phyloP scores from a whole-genome alignment of 352 stramenopile species.

The Achlya hypogyna region DNA sequence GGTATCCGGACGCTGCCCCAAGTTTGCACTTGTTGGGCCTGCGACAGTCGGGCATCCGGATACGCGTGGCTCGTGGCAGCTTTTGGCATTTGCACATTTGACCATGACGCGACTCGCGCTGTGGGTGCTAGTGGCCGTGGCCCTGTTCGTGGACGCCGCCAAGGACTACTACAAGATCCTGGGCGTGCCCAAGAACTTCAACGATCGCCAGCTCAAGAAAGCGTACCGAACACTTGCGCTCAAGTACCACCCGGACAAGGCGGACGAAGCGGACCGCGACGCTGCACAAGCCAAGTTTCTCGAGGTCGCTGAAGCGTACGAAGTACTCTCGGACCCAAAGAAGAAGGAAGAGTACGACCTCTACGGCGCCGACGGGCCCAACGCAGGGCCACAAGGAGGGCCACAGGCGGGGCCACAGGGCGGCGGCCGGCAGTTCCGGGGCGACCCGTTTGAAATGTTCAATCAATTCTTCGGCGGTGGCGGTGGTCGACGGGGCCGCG shows the following conservation, averaged over 20 bases:
- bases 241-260: constrained; percentile 26
- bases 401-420: not conserved
- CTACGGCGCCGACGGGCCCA: constrained; percentile 18
- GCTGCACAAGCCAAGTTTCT: constrained; percentile 24
- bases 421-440: constrained; percentile 9
- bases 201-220: constrained; percentile 32
- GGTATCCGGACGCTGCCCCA: too few species aligned
- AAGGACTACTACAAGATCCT: constrained; percentile 43
- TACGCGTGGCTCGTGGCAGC: not conserved
- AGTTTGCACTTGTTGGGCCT: too few species aligned
- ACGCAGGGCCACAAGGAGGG: not conserved
- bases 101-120: not conserved
- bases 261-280: constrained; percentile 21
- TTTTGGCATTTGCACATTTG: not conserved
- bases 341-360: constrained; percentile 25
- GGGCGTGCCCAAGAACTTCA: constrained; percentile 33
- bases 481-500: constrained; percentile 28
- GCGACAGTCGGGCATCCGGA: too few species aligned
- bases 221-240: constrained; percentile 23
- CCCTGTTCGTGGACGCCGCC: not conserved
- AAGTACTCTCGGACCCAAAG: constrained; percentile 23
- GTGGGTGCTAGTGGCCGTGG: not conserved
- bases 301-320: constrained; percentile 22
- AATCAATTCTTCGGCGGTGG: constrained; percentile 26
- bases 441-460: constrained; percentile 23